These are phyloP conservation scores for Picochlorum sp. DNA, from an alignment of 139 green algal species.

Conservation along the genomic window DNA sequence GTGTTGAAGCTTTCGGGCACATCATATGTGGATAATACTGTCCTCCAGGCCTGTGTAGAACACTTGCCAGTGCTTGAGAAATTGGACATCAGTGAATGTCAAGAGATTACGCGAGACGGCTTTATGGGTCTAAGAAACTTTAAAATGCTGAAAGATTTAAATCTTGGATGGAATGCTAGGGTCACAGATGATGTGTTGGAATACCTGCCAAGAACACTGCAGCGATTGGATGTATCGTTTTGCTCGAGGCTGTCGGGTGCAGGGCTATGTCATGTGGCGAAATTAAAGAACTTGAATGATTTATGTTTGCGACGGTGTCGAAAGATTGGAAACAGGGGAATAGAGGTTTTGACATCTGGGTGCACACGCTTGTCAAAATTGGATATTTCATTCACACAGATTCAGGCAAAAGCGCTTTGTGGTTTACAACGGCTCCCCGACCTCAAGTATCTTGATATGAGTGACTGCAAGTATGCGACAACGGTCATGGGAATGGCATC, in stretches of 20 bases:
- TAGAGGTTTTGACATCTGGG: neutral
- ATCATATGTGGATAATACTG: constrained; percentile 8
- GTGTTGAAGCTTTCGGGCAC: constrained; percentile 19
- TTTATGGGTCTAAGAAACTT: constrained; percentile 7
- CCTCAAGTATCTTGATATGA: neutral
- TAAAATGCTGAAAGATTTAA: constrained; percentile 11
- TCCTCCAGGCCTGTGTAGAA: constrained; percentile 5
- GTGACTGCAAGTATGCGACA: neutral
- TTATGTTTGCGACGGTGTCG: neutral
- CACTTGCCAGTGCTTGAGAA: constrained; percentile 8
- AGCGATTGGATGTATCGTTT: constrained; percentile 1
- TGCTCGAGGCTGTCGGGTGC: neutral
- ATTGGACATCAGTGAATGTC: constrained; percentile 28
- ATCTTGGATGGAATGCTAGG: constrained; percentile 27
- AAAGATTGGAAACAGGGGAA: neutral
- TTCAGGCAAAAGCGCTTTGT: neutral
- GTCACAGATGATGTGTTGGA: constrained; percentile 10
- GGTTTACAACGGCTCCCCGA: neutral
- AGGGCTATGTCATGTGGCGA: neutral
- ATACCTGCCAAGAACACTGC: neutral
- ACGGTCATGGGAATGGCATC: constrained; percentile 2
- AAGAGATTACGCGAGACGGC: constrained; percentile 11
- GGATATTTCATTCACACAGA: constrained; percentile 5
- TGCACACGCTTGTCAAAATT: neutral
- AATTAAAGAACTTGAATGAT: neutral